Base-by-base conservation (phyloP, 2,329 filamentous ascomycete genomes). In the Aspergillus latus region DNA sequence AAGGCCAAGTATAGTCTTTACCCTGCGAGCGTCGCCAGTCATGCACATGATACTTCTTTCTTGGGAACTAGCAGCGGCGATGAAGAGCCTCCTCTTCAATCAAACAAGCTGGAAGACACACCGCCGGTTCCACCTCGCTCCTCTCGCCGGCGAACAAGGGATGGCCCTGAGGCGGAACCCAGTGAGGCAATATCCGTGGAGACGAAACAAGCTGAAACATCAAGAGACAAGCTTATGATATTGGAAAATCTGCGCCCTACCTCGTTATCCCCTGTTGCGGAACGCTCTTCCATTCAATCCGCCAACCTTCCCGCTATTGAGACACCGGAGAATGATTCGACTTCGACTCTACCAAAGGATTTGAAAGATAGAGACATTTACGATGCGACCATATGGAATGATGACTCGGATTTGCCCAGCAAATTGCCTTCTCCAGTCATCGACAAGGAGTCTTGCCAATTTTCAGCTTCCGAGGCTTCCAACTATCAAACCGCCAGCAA, bases 401-500 rank as follows among this genome's bases (percentile, higher is more conserved):
- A 71, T 48, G 60, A 60, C 34, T 48, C 65, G 50, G 56, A 66
- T 32, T 64, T 56, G 28, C 29, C 52, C n/a, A 62, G 53, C 58
- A 69, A 67, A 49, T 36, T 68, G 21, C 54, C 60, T 3, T 58
- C 65, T 13, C 65, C 68, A 5, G 46, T 62, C 2, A 67, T 70
- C 42, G 65, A 62, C 36, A 64, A 65, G 26, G 63, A 65, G 30
- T 74, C 72, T 29, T 69, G 72, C 9, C 67, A 64, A 30, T 60
- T 61, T 16, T 74, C 74, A 13, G 57, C 62, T 5, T 78, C 75
- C 6, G 74, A 76, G 49, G 57, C 69, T 9, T 78, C 75, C 21
- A 72, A 76, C 36, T 78, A 78, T 60, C 69, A 72, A 43, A 79
- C 77, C 21, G 76, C 77, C 4, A 71, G 71, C 6, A 78, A 72